Evolutionary conservation across 2,329 filamentous ascomycete species (phyloP), one percentile per base, ranked within the genome.

Genomic region (Colletotrichum spinosum): DNA sequence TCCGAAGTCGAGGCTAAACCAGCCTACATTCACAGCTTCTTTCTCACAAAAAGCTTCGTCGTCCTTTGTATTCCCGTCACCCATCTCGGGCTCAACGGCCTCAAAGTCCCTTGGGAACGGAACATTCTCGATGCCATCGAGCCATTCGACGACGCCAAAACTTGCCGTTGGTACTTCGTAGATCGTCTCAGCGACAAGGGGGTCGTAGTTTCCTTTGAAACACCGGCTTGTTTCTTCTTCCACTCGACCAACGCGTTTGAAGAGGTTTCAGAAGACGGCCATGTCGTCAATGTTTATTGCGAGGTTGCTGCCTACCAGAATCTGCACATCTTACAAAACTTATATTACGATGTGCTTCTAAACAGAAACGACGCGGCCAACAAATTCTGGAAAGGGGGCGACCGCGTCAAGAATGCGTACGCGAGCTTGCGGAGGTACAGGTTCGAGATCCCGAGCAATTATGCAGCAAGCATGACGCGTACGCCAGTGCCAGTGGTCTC

Each of bases 1-100:
- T 76, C 78, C 0, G 81, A 79, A 3, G 75, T 77, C 4, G 79
- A 81, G 3, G 64, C 54, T 0, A 65, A 46, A 41, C 79, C 90
- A 0, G 89, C 92, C 0, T 97, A 96, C 71, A 87, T 97, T n/a
- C 93, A 97, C 78, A 95, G 92, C 8, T 84, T 95, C 70, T 93
- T 93, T 71, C 77, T 97, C 34, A 91, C 92, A 0, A 79, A 87
- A 13, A 87, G 89, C 70, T 91, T 90, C 71, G 87, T 94, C 2
- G 79, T 96, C 0, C 79, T 97, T 5, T 94, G 91, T 72, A 78
- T 96, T 1, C 94, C 91, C 70, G 88, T 87, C 13, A 84, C 90
- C 0, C 88, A 90, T 68, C 82, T 88, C 45, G 83, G 79, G 2
- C 81, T 78, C 69, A 79, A 77, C 9, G 92, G 92, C 0, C 65